These are phyloP conservation scores for Ettlia oleoabundans DNA, from an alignment of 139 green algal genomes.

Conservation along the genomic window DNA sequence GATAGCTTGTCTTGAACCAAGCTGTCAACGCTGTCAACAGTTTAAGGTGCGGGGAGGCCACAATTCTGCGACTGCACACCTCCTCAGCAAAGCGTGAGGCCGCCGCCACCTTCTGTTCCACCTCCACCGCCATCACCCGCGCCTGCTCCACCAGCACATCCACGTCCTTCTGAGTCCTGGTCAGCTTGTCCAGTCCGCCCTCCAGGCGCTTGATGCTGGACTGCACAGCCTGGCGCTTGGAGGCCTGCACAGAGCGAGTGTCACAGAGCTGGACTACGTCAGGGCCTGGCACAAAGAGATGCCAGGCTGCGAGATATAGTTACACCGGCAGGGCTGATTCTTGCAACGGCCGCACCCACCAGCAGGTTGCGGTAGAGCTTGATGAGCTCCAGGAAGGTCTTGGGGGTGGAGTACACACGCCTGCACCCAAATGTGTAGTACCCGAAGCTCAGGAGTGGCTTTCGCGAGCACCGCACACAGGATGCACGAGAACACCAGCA, in stretches of 20 bases:
- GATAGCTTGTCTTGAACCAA: too few relatives aligned
- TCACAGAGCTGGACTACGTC: not conserved
- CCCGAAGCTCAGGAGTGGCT: too few relatives aligned
- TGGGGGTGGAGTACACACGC: conserved; percentile 90
- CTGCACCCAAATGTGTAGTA: too few relatives aligned
- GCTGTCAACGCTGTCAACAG: too few relatives aligned
- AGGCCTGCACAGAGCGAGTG: conserved; percentile 54
- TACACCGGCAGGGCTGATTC: too few relatives aligned
- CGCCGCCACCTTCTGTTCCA: conserved; percentile 86
- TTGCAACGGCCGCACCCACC: conserved; percentile 44
- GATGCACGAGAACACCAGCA: not conserved
- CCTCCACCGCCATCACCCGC: conserved; percentile 84
- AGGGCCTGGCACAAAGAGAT: too few relatives aligned
- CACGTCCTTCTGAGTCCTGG: conserved; percentile 84
- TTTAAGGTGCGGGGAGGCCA: too few relatives aligned
- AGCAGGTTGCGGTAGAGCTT: conserved; percentile 74
- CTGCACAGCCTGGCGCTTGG: conserved; percentile 6
- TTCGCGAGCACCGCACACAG: not conserved
- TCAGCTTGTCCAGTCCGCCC: conserved; percentile 81
- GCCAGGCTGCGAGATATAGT: too few relatives aligned
- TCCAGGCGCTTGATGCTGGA: conserved; percentile 28
- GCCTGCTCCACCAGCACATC: conserved; percentile 89
- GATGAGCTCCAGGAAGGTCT: conserved; percentile 92
- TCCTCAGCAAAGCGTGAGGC: conserved; percentile 87
- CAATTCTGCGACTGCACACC: too few relatives aligned